phyloP scores from a whole-genome alignment of 176 grass and related monocot species.

The Rhynchospora pubera region DNA sequence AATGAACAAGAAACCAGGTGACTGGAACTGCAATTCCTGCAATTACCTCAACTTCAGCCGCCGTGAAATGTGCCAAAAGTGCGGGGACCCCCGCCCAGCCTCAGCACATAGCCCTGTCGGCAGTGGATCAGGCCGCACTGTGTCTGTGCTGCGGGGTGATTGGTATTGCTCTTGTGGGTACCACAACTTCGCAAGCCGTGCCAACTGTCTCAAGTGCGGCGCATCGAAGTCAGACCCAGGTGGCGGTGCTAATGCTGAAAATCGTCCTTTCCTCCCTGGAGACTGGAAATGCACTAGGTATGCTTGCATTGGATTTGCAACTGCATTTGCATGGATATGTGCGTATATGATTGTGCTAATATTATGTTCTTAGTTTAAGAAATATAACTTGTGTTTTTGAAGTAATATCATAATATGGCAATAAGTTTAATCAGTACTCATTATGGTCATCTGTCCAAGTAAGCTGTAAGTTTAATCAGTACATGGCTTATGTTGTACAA shows the following conservation, averaged over 20 bases:
- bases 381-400: not conserved
- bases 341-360: too few relatives aligned
- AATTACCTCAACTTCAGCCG: conserved; percentile 86
- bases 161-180: conserved; percentile 95
- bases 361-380: not conserved
- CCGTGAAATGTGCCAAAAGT: conserved; percentile 85
- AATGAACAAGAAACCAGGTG: conserved; percentile 88
- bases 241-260: conserved; percentile 26
- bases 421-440: not conserved
- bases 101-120: conserved; percentile 5
- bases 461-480: not conserved
- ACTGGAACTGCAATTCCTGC: conserved; percentile 89
- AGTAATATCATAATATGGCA: too few relatives aligned
- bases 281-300: conserved; percentile 95
- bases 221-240: conserved; percentile 48
- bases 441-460: not conserved
- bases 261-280: conserved; percentile 33
- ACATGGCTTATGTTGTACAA: too few relatives aligned
- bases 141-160: conserved; percentile 65
- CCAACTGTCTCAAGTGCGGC: conserved; percentile 76
- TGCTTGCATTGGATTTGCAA: conserved; percentile 16
- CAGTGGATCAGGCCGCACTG: conserved; percentile 9
- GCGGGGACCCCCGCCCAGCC: conserved; percentile 36
- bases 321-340: not conserved
- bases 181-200: conserved; percentile 92